phyloP scores from a whole-genome alignment of 495 filamentous ascomycete species.

The Xylaria scruposa region DNA sequence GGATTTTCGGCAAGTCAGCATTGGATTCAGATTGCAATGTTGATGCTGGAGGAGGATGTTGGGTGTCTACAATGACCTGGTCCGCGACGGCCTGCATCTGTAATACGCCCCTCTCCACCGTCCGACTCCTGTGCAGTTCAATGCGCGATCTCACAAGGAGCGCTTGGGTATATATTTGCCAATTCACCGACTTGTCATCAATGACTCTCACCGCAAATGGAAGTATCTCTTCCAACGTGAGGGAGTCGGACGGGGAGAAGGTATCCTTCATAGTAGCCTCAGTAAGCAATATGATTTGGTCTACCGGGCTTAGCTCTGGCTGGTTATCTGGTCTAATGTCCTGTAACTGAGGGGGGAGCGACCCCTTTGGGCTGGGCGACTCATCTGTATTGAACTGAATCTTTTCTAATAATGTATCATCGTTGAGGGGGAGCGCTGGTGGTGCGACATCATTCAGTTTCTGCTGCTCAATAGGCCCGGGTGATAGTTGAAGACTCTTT shows the following conservation, averaged over 20 bases:
- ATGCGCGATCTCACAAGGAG: constrained; percentile 86
- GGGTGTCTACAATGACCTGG: constrained; percentile 91
- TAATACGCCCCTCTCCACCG: constrained; percentile 84
- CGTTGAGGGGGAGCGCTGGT: constrained; percentile 75
- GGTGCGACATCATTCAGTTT: constrained; percentile 51
- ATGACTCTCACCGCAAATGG: constrained; percentile 91
- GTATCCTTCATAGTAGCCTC: constrained; percentile 91
- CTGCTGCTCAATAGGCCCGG: background rate
- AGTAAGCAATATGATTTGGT: constrained; percentile 81
- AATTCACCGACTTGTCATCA: constrained; percentile 88
- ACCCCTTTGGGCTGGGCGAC: constrained; percentile 45
- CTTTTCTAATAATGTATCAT: constrained; percentile 90
- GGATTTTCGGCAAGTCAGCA: constrained; percentile 46
- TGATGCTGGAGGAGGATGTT: constrained; percentile 45
- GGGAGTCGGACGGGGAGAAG: constrained; percentile 75
- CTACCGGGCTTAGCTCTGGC: constrained; percentile 80
- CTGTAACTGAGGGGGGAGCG: constrained; percentile 64
- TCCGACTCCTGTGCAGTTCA: constrained; percentile 83
- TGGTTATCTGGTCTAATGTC: constrained; percentile 78
- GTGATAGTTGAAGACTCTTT: constrained; percentile 60
- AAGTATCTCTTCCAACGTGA: constrained; percentile 90
- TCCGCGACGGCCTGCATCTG: constrained; percentile 97
- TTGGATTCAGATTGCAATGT: constrained; percentile 22
- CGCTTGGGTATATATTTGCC: constrained; percentile 97
- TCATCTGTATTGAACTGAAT: constrained; percentile 75